phyloP scores from a whole-genome alignment of 108 stramenopile genomes.

The Cyclostephanos tholiformis region DNA sequence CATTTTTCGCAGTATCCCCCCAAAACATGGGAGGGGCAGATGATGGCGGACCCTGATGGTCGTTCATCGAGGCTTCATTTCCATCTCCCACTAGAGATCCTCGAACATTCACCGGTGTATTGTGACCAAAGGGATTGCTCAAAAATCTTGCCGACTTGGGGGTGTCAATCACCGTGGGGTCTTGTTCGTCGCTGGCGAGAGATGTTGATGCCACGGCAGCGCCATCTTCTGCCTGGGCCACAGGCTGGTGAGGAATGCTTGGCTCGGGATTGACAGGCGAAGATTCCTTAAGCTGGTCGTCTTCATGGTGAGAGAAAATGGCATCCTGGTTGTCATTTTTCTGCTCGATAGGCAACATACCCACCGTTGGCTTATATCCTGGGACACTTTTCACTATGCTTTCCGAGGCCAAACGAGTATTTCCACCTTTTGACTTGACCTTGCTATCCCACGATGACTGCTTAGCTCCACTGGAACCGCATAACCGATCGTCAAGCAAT shows the following conservation, averaged over 20 bases:
- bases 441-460: conserved; percentile 33
- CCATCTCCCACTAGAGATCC: background rate
- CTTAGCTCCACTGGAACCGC: conserved; percentile 29
- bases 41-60: conserved; percentile 20
- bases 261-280: background rate
- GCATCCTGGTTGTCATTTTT: background rate
- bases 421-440: conserved; percentile 4
- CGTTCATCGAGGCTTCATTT: background rate
- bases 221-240: conserved; percentile 2
- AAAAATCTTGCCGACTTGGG: background rate
- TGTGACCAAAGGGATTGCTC: background rate
- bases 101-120: background rate
- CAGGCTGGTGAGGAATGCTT: background rate
- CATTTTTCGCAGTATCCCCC: conserved; percentile 5
- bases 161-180: background rate
- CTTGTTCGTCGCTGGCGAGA: background rate
- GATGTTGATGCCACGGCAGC: background rate
- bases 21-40: conserved; percentile 38
- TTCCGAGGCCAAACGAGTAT: conserved; percentile 18
- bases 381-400: conserved; percentile 21
- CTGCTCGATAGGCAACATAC: background rate
- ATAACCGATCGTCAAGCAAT: conserved; percentile 50
- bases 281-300: background rate
- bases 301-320: background rate
- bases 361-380: conserved; percentile 2